phyloP scores from a whole-genome alignment of 1,139 yeast genomes.

The Arxiozyma telluris region DNA sequence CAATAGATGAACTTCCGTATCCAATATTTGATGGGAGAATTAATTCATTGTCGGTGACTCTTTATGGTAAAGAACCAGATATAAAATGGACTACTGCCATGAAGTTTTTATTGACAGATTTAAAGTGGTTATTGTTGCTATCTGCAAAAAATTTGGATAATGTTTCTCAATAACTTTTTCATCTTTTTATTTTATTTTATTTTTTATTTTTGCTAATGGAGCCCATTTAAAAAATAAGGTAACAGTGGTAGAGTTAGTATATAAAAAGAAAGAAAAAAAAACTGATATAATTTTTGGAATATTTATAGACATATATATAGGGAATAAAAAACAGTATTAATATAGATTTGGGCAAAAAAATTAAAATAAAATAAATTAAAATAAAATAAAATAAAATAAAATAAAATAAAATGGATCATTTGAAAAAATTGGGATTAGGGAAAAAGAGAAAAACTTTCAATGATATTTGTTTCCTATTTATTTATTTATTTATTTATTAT shows the following conservation, averaged over 20 bases:
- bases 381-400: no score
- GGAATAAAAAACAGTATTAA: not conserved
- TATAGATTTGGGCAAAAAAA: not conserved
- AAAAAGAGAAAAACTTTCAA: not conserved
- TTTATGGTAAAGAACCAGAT: conserved; percentile 54
- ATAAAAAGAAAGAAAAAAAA: no score
- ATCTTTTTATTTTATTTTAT: no score
- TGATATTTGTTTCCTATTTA: no score
- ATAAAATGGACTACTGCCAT: conserved; percentile 90
- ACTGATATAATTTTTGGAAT: not conserved
- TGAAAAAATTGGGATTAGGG: not conserved
- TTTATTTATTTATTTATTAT: no score
- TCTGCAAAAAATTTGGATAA: conserved; percentile 20
- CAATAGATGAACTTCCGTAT: conserved; percentile 48
- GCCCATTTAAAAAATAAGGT: no score
- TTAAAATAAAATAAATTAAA: no score
- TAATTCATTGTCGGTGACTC: conserved; percentile 67
- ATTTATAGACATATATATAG: not conserved
- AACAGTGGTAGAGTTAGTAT: no score
- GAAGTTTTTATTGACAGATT: conserved; percentile 64
- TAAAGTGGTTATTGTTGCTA: conserved; percentile 35
- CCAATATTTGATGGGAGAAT: conserved; percentile 53
- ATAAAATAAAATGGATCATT: no score
- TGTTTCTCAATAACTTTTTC: not conserved
- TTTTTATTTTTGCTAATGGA: no score